Evolutionary conservation across 164 flowering plant species (phyloP), one percentile per base, ranked within the genome.

Genomic region (Umbellularia californica): DNA sequence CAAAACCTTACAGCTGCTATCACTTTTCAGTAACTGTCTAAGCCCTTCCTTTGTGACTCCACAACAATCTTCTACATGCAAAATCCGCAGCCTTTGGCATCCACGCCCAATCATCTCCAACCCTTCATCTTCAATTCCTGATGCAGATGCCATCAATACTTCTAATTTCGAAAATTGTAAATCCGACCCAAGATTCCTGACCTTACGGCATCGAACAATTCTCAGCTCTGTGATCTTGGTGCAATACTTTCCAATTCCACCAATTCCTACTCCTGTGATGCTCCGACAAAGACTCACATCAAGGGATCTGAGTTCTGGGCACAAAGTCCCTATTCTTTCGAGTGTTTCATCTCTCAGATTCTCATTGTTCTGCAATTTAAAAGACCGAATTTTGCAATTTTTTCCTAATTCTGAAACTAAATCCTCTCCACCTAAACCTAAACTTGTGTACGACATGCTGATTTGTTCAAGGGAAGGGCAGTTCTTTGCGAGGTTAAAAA

Each of bases 41-140:
- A 90, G 80, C 23, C 89, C 89, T 68, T 47, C 74, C 2, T 75
- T 58, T 9, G 89, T 83, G 75, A 89, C 84, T 67, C 74, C 79
- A 41, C 70, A 63, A 70, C 92, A 89, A 5, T 80, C 70, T 20
- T 71, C 77, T 80, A 89, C 65, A 63, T 86, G 78, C 81, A 91
- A 75, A 28, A 68, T 24, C 71, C 69, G 13, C 4, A 89, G 78
- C 33, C 76, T 13, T 12, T 15, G 52, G 70, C 92, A 86, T 66
- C 74, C 79, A 27, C 69, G 71, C 13, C 79, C 83, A n/a, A 90
- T 78, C 72, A 30, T 60, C 0, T 62, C 66, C 67, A 91, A 60
- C 74, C 78, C 84, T 17, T 83, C 83, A 68, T 87, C 89, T 47
- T 76, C 51, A 0, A 91, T 72, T 17, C 76, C 79, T 5, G 79